Conservation (phyloP, 768 basidiomycete species). For the Amanita pseudoporphyria region DNA sequence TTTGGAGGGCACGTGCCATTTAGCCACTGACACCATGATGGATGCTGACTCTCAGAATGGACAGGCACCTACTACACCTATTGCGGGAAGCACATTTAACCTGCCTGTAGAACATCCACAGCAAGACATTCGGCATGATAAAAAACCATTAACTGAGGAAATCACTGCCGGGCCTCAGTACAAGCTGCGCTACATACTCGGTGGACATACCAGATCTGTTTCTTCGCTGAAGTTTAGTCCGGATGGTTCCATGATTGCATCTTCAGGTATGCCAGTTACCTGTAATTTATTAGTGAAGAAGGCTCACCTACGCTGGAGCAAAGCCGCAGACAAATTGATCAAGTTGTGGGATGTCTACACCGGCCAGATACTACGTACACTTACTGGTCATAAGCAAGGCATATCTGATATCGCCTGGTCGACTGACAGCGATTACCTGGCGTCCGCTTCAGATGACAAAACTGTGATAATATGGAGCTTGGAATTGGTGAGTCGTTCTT, state of each 20-base stretch:
- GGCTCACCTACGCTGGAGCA: conserved; percentile 26
- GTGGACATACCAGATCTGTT: conserved; percentile 77
- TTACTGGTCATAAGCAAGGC: conserved; percentile 69
- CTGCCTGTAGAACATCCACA: neutral
- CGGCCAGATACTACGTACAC: conserved; percentile 64
- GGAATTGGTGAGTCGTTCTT: conserved; percentile 37
- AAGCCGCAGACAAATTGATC: conserved; percentile 77
- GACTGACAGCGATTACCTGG: conserved; percentile 68
- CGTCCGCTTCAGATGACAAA: conserved; percentile 92
- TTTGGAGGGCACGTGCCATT: conserved; percentile 23
- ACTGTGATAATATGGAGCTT: conserved; percentile 81
- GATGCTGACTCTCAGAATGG: conserved; percentile 1
- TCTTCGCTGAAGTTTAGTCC: conserved; percentile 86
- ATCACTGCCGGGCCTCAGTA: conserved; percentile 23
- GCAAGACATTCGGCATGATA: neutral
- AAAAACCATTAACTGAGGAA: neutral
- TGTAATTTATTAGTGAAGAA: conserved; percentile 7
- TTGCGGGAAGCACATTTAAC: neutral
- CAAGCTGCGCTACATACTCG: conserved; percentile 49
- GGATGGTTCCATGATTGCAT: conserved; percentile 73
- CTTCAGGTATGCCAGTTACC: conserved; percentile 53
- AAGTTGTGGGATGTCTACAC: conserved; percentile 74
- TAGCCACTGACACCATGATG: neutral
- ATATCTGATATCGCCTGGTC: conserved; percentile 93
- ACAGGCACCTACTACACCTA: neutral